Evolutionary conservation across 805 yeast species (phyloP), one percentile per base, ranked within the genome.

Genomic region (Groenewaldozyma tartarivorans): DNA sequence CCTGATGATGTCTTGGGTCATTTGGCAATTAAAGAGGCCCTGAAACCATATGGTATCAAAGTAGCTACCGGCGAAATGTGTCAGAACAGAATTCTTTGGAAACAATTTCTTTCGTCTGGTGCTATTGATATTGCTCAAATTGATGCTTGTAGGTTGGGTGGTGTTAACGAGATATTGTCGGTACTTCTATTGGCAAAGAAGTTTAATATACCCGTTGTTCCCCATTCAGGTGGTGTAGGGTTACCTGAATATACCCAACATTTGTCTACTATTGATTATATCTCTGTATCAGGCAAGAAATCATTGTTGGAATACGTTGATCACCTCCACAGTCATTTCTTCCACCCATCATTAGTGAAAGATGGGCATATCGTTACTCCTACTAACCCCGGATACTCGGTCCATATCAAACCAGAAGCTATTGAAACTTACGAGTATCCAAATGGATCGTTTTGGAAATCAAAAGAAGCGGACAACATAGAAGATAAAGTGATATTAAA

Each of bases 201-300:
- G 43, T 60, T 49, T 43, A 48, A 47, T 11, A 52, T 60, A 16
- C 63, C 61, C 30, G 54, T 59, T 19, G 59, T 59, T 4, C 64
- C 64, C n/a, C 64, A 59, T 36, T 56, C 62, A 33, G 64, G 64
- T 20, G 64, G 63, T 13, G 60, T 59, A 30, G 64, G 64, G 4
- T 48, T 59, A 6, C 62, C 63, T 3, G 64, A 59, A 44, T 59
- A 59, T 49, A 59, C 64, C 16, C 62, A 55, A 44, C 64, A 59
- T 44, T 43, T 59, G 33, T 47, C 64, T 17, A 56, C 61, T n/a
- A 56, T 59, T 32, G 58, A 59, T 46, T 59, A 57, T 40, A 41
- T 59, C 16, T 35, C 40, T 6, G 57, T 59, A 7, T 45, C 56
- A 15, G 64, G 62, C 4, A 53, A 58, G 42, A 49, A 47, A 40